Conservation (phyloP, 108 stramenopile species). For the Cylindrotheca closterium region DNA sequence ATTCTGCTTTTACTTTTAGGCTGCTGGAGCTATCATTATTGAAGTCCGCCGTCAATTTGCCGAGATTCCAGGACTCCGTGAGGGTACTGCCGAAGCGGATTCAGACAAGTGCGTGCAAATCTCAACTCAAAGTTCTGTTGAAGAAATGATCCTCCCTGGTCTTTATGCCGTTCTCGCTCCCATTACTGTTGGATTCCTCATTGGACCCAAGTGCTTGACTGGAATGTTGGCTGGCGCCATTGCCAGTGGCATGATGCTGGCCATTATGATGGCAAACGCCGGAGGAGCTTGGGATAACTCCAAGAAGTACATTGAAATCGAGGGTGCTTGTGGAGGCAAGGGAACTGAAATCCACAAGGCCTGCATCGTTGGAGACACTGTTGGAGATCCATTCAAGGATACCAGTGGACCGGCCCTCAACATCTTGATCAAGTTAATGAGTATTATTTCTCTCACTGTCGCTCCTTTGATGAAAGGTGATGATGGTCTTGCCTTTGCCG, state of each 20-base stretch:
- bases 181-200: conserved; percentile 70
- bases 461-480: conserved; percentile 64
- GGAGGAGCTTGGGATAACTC: conserved; percentile 98
- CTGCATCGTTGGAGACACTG: conserved; percentile 92
- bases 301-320: conserved; percentile 94
- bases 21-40: conserved; percentile 92
- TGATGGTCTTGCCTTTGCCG: too few species aligned
- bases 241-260: conserved; percentile 90
- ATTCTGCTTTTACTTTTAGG: conserved; percentile 37
- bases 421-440: conserved; percentile 94
- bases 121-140: conserved; percentile 62
- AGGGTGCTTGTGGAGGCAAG: conserved; percentile 75
- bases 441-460: conserved; percentile 78
- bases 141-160: conserved; percentile 84
- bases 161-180: conserved; percentile 72
- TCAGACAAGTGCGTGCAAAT: conserved; percentile 77
- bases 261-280: conserved; percentile 94
- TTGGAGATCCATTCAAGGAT: conserved; percentile 93
- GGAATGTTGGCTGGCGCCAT: conserved; percentile 79
- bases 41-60: conserved; percentile 94
- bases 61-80: conserved; percentile 69
- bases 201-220: conserved; percentile 73
- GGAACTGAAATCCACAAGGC: conserved; percentile 93
- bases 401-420: conserved; percentile 89
- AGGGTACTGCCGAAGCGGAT: conserved; percentile 79